Conservation (phyloP, 148 eudicot genomes). For the Rhododendron ovatum region DNA sequence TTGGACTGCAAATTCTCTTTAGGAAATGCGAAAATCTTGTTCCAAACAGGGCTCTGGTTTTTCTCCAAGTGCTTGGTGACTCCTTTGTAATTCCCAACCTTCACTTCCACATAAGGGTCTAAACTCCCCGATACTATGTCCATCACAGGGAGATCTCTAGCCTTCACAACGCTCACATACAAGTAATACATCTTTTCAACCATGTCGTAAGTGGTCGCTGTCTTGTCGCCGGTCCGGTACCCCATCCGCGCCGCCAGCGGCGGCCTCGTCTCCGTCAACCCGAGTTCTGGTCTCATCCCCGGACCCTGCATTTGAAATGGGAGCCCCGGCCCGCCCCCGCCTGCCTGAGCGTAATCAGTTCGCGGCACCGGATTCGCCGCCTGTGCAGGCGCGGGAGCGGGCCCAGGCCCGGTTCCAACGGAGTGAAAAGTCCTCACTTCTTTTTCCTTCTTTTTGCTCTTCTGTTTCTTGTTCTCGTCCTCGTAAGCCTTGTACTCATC, state of each 20-base stretch:
- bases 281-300: constrained; percentile 67
- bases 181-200: constrained; percentile 83
- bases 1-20: constrained; percentile 64
- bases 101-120: constrained; percentile 95
- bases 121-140: constrained; percentile 64
- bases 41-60: constrained; percentile 77
- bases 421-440: constrained; percentile 66
- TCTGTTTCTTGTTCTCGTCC: constrained; percentile 10
- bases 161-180: constrained; percentile 79
- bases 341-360: constrained; percentile 50
- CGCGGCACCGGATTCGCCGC: constrained; percentile 8
- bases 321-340: constrained; percentile 39
- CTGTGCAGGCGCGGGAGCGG: not conserved
- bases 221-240: constrained; percentile 63
- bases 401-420: constrained; percentile 31
- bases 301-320: constrained; percentile 73
- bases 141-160: constrained; percentile 83
- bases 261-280: constrained; percentile 75
- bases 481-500: constrained; percentile 18
- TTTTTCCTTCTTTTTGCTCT: constrained; percentile 40
- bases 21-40: constrained; percentile 72
- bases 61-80: constrained; percentile 74
- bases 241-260: constrained; percentile 90
- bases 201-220: constrained; percentile 71
- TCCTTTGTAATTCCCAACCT: constrained; percentile 89